A percentile compares a stretch with the other conserved stretches of the same genome.
Evolutionary conservation across 1,284 basidiomycete genomes (phyloP).

Genomic region (Coniferiporia weirii): DNA sequence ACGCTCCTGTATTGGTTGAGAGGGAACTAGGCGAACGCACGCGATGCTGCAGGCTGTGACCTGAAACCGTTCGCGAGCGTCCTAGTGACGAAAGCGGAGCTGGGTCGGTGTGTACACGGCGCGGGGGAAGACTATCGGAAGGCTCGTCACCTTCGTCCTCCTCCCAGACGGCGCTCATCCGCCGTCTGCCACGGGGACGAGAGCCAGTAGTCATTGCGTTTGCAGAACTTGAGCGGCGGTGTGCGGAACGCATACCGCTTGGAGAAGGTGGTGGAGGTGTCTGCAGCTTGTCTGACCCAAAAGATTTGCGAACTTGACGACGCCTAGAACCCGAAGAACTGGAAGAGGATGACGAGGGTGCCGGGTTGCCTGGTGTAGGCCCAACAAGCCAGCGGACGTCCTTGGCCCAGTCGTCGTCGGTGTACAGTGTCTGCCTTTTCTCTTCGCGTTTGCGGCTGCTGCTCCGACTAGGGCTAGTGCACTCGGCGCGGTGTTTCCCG

Average conservation of each 20-base stretch:
- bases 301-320: background rate
- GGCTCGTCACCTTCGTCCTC: conserved; percentile 33
- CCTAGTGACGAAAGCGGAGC: background rate
- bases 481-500: background rate
- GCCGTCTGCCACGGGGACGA: conserved; percentile 20
- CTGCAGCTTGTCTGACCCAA: conserved; percentile 3
- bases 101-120: conserved; percentile 25
- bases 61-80: conserved; percentile 16
- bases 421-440: conserved; percentile 2
- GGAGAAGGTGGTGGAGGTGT: conserved; percentile 1
- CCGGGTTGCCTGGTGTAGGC: conserved; percentile 28
- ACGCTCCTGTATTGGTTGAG: conserved; percentile 5
- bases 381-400: conserved; percentile 57
- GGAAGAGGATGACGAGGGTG: conserved; percentile 21
- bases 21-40: background rate
- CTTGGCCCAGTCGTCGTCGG: conserved; percentile 32
- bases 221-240: conserved; percentile 22
- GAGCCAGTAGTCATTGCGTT: conserved; percentile 18
- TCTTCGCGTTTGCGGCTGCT: background rate
- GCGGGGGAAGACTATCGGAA: conserved; percentile 6
- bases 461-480: background rate
- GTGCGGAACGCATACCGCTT: conserved; percentile 1
- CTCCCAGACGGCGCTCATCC: conserved; percentile 41
- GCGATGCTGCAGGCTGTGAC: conserved; percentile 1
- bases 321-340: conserved; percentile 20